Evolutionary conservation across 148 eudicot genomes (phyloP).

Genomic region (Amaranthus palmeri): DNA sequence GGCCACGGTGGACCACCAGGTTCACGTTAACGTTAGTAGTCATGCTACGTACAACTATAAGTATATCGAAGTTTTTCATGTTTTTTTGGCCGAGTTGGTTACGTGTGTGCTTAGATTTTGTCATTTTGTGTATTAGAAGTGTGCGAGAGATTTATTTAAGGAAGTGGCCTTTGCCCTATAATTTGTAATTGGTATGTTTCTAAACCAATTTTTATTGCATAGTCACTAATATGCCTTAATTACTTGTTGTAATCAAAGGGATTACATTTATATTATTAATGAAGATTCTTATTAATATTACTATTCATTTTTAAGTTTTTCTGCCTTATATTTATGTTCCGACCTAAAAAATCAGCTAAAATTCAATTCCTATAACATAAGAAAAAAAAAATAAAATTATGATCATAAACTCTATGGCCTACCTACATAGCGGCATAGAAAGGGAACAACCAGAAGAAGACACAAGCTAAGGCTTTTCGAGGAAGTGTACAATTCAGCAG

Average conservation of each 20-base stretch:
- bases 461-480: too few relatives aligned
- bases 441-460: too few relatives aligned
- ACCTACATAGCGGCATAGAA: too few relatives aligned
- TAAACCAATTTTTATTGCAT: slow-evolving; percentile 3
- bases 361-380: too few relatives aligned
- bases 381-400: too few relatives aligned
- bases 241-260: not conserved
- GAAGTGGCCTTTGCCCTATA: not conserved
- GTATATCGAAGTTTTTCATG: not conserved
- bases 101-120: slow-evolving; percentile 3
- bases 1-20: slow-evolving; percentile 50
- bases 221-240: slow-evolving; percentile 1
- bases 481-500: too few relatives aligned
- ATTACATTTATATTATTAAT: not conserved
- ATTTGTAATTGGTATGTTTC: not conserved
- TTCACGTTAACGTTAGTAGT: not conserved
- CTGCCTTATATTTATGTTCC: too few relatives aligned
- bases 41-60: not conserved
- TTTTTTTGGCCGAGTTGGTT: not conserved
- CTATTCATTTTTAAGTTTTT: too few relatives aligned
- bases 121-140: not conserved
- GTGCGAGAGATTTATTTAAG: slow-evolving; percentile 7
- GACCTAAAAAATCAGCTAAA: too few relatives aligned
- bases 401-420: too few relatives aligned
- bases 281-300: too few relatives aligned